Conservation (phyloP, 2,329 filamentous ascomycete species). For the Septoria petroselini region DNA sequence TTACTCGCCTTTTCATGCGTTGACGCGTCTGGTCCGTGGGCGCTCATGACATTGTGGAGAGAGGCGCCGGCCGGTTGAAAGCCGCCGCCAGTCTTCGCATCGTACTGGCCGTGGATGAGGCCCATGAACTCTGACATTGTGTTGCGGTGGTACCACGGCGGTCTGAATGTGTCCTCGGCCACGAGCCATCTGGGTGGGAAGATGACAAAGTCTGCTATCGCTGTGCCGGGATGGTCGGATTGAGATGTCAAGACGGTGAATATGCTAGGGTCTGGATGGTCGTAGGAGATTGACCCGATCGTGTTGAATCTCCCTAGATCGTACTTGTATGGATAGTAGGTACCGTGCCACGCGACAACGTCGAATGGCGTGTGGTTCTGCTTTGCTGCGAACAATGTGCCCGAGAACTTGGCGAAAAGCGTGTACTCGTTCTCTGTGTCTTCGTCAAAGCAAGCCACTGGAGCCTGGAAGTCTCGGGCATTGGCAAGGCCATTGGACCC, state of each 20-base stretch:
- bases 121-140: slow-evolving; percentile 66
- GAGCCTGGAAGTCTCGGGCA: slow-evolving; percentile 62
- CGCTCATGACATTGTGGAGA: slow-evolving; percentile 47
- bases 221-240: slow-evolving; percentile 53
- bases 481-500: slow-evolving; percentile 66
- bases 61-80: slow-evolving; percentile 60
- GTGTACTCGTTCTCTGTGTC: slow-evolving; percentile 55
- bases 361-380: slow-evolving; percentile 68
- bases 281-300: slow-evolving; percentile 56
- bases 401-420: slow-evolving; percentile 61
- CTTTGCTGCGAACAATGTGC: slow-evolving; percentile 57
- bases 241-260: slow-evolving; percentile 65
- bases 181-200: slow-evolving; percentile 71
- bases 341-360: slow-evolving; percentile 70
- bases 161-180: slow-evolving; percentile 66
- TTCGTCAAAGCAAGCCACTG: slow-evolving; percentile 57
- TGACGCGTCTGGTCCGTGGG: slow-evolving; percentile 56
- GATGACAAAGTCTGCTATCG: slow-evolving; percentile 67
- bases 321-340: slow-evolving; percentile 61
- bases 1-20: slow-evolving; percentile 57
- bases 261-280: slow-evolving; percentile 66
- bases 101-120: slow-evolving; percentile 57
- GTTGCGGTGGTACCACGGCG: slow-evolving; percentile 70
- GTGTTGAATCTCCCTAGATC: slow-evolving; percentile 58
- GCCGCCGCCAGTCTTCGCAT: slow-evolving; percentile 55